phyloP scores from a whole-genome alignment of 2,329 filamentous ascomycete species.

The Diaporthe velutina region DNA sequence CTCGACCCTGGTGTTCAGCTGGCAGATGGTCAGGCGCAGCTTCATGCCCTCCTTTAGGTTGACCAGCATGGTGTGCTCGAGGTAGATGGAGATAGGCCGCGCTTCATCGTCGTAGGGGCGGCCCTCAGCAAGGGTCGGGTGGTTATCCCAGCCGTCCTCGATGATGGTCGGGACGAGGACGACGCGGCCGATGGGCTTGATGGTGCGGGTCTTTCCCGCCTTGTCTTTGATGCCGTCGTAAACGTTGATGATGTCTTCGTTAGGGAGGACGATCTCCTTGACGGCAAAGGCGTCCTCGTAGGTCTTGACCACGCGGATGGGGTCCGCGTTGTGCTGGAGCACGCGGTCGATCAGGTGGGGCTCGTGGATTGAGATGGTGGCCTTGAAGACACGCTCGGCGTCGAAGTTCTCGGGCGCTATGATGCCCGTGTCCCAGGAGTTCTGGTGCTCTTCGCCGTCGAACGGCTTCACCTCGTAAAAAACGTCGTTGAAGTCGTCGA shows the following conservation, averaged over 20 bases:
- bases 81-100: constrained; percentile 64
- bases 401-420: constrained; percentile 55
- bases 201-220: constrained; percentile 47
- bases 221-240: constrained; percentile 58
- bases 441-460: constrained; percentile 42
- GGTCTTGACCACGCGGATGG: constrained; percentile 53
- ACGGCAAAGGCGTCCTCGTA: constrained; percentile 63
- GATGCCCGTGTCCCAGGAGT: constrained; percentile 43
- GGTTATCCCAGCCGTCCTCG: constrained; percentile 61
- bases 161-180: constrained; percentile 59
- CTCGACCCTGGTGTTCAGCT: constrained; percentile 54
- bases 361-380: constrained; percentile 57
- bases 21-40: constrained; percentile 63
- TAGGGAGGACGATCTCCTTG: constrained; percentile 70
- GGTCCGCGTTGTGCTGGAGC: constrained; percentile 46
- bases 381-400: constrained; percentile 57
- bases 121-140: constrained; percentile 49
- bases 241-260: constrained; percentile 54
- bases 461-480: constrained; percentile 44
- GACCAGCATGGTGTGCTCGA: constrained; percentile 68
- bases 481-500: background rate
- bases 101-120: constrained; percentile 42
- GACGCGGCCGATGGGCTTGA: constrained; percentile 60
- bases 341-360: constrained; percentile 44
- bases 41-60: constrained; percentile 74